Evolutionary conservation across 2,329 filamentous ascomycete species (phyloP).

Genomic region (Diaporthe sp.): DNA sequence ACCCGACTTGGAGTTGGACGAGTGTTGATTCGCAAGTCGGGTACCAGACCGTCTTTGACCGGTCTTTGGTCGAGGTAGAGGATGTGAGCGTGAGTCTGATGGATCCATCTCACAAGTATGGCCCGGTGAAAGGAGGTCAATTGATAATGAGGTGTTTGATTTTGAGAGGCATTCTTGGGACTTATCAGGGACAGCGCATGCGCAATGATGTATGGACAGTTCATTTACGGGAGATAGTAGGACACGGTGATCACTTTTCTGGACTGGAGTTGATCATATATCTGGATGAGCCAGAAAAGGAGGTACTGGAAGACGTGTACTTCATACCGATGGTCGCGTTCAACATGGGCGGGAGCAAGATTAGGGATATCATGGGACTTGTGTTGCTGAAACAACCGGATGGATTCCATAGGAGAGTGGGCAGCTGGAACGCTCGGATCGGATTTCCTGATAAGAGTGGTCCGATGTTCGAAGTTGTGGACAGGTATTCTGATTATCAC

Average conservation of each 20-base stretch:
- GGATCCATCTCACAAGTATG: neutral
- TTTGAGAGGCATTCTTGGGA: neutral
- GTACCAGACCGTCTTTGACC: neutral
- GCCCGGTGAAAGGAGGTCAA: neutral
- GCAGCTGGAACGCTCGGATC: no score
- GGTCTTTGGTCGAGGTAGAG: neutral
- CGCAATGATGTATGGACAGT: neutral
- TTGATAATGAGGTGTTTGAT: constrained; percentile 8
- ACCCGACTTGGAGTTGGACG: constrained; percentile 31
- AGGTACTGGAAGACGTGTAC: neutral
- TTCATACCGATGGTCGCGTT: no score
- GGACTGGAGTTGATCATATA: neutral
- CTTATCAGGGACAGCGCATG: no score
- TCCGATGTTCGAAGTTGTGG: no score
- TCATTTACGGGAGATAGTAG: neutral
- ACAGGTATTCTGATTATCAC: no score
- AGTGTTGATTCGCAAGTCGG: neutral
- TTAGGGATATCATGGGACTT: no score
- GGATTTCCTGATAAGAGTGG: no score
- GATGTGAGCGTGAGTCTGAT: neutral
- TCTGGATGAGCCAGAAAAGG: neutral
- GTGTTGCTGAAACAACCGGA: no score
- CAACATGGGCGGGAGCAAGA: no score
- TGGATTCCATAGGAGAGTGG: no score
- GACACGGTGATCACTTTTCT: neutral